These are phyloP conservation scores for Ballota nigra DNA, from an alignment of 257 asterid species.

Conservation along the genomic window DNA sequence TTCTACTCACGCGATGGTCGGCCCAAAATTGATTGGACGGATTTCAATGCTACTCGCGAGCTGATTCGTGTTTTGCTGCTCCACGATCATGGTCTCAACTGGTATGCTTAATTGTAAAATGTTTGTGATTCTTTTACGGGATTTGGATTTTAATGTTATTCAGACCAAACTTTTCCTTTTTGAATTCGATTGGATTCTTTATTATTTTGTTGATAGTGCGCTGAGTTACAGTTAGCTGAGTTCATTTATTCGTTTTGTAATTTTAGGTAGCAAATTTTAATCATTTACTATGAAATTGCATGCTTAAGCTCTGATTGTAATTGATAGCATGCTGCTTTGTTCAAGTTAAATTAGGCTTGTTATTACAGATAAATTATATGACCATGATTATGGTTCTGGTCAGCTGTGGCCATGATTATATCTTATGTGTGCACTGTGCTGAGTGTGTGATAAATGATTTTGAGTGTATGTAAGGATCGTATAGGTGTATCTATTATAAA, in stretches of 20 bases:
- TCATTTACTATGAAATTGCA: neutral
- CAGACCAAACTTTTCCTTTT: neutral
- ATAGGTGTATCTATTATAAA: neutral
- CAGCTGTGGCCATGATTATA: neutral
- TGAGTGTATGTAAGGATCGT: neutral
- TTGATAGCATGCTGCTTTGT: neutral
- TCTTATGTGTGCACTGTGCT: neutral
- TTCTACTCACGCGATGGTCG: conserved; percentile 63
- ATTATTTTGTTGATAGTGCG: neutral
- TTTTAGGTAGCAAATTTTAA: neutral
- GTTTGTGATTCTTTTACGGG: neutral
- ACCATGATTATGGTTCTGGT: neutral
- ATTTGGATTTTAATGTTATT: neutral
- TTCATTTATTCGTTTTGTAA: neutral
- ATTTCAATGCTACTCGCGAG: conserved; percentile 93
- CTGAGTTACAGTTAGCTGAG: neutral
- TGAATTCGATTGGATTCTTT: neutral
- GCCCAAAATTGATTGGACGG: conserved; percentile 91
- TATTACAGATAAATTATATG: neutral
- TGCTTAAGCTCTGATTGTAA: neutral
- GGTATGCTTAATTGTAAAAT: conserved; percentile 30
- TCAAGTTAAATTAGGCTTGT: neutral
- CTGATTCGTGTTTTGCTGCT: conserved; percentile 71
- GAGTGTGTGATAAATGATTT: neutral
- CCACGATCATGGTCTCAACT: conserved; percentile 73